These are phyloP conservation scores for Aspergillus aculeatinus DNA, from an alignment of 2,329 filamentous ascomycete genomes.

Conservation along the genomic window DNA sequence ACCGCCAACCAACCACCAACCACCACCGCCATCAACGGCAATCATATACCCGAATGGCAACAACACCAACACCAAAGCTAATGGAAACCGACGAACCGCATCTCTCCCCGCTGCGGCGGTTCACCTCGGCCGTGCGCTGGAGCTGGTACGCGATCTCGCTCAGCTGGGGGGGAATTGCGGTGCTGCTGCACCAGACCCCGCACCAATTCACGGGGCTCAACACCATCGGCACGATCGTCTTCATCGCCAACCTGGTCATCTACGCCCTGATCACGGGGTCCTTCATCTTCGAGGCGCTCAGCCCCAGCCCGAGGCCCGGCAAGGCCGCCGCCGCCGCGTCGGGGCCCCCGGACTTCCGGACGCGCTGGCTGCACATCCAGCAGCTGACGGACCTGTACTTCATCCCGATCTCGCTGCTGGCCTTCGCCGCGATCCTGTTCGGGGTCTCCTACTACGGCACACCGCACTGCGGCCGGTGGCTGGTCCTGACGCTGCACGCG, in stretches of 20 bases:
- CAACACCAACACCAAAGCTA: not conserved
- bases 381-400: slow-evolving; percentile 30
- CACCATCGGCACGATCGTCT: slow-evolving; percentile 64
- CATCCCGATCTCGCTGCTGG: slow-evolving; percentile 58
- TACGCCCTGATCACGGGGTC: slow-evolving; percentile 58
- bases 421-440: slow-evolving; percentile 64
- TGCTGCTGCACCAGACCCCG: slow-evolving; percentile 59
- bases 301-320: not conserved
- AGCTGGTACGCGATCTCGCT: slow-evolving; percentile 71
- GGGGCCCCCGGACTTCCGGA: not conserved
- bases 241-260: slow-evolving; percentile 63
- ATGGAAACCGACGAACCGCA: not conserved
- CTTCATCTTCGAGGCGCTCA: not conserved
- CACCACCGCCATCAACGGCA: too few relatives aligned
- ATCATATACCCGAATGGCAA: not conserved
- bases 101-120: not conserved
- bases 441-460: slow-evolving; percentile 64
- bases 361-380: slow-evolving; percentile 1
- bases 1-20: too few relatives aligned
- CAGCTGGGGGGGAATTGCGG: slow-evolving; percentile 68
- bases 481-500: slow-evolving; percentile 58
- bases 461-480: slow-evolving; percentile 53
- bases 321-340: not conserved
- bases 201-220: slow-evolving; percentile 61
- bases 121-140: slow-evolving; percentile 53